Conservation (phyloP, 306 rosid genomes). For the Sicyos baderoa region DNA sequence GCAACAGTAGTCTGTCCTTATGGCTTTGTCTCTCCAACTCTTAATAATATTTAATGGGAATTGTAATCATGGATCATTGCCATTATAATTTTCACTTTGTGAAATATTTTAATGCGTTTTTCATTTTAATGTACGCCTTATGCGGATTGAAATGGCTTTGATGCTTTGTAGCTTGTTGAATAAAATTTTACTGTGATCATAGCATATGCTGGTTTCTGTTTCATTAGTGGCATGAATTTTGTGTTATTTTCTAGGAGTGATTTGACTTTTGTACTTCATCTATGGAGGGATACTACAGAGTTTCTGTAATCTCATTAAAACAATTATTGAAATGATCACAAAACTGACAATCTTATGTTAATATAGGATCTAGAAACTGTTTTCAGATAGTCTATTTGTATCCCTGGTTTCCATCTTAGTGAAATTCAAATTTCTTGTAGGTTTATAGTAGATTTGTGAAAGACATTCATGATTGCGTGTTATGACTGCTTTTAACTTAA, state of each 20-base stretch:
- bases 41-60: background rate
- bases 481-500: constrained; percentile 16
- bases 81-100: background rate
- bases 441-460: constrained; percentile 3
- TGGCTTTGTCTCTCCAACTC: constrained; percentile 3
- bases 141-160: background rate
- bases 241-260: background rate
- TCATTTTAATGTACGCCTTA: background rate
- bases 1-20: background rate
- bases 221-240: background rate
- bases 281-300: background rate
- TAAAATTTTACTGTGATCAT: background rate
- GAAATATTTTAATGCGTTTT: background rate
- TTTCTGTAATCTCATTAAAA: background rate
- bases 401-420: background rate
- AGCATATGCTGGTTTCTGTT: background rate
- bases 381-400: background rate
- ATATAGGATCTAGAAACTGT: constrained; percentile 8
- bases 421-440: background rate
- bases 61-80: background rate
- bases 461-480: constrained; percentile 18
- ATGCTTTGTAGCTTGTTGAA: background rate
- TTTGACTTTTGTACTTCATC: background rate
- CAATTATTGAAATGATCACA: background rate
- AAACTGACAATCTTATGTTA: background rate